These are phyloP conservation scores for Mortierella sp. DNA, from an alignment of 371 early-diverging fungal species.

Conservation along the genomic window DNA sequence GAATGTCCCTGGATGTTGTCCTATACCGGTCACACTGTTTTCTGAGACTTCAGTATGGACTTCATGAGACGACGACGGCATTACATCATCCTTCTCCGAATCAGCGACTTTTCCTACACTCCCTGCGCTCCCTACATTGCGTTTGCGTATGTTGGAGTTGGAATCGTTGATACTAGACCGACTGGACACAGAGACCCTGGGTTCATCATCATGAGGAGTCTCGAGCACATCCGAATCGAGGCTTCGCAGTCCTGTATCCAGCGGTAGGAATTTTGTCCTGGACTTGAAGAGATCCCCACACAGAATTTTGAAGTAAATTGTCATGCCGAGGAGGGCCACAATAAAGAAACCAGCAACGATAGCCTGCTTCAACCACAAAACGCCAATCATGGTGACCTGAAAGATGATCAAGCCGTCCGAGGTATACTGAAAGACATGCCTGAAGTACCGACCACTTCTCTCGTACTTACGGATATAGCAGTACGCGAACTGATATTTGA, in stretches of 20 bases:
- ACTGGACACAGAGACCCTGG: background rate
- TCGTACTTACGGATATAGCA: constrained; percentile 91
- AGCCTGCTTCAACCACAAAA: constrained; percentile 71
- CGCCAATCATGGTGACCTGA: constrained; percentile 88
- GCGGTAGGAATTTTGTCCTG: constrained; percentile 63
- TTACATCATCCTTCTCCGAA: too few relatives aligned
- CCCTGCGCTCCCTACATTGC: background rate
- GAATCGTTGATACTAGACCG: background rate
- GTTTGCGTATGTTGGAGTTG: constrained; percentile 5
- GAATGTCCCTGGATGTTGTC: background rate
- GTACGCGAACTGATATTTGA: constrained; percentile 86
- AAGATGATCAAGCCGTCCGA: constrained; percentile 85
- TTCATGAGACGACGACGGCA: too few relatives aligned
- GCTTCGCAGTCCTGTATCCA: constrained; percentile 49
- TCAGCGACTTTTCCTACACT: background rate
- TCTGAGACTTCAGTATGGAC: background rate
- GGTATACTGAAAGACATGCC: constrained; percentile 82
- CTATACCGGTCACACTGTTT: background rate
- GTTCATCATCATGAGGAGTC: constrained; percentile 4
- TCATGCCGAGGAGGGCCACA: constrained; percentile 64
- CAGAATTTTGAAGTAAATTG: constrained; percentile 65
- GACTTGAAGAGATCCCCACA: constrained; percentile 69
- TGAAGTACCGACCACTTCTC: constrained; percentile 81
- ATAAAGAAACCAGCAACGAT: constrained; percentile 62
- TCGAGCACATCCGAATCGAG: constrained; percentile 15